Evolutionary conservation across 371 early-diverging fungal genomes (phyloP).

Genomic region (Apophysomyces ossiformis): DNA sequence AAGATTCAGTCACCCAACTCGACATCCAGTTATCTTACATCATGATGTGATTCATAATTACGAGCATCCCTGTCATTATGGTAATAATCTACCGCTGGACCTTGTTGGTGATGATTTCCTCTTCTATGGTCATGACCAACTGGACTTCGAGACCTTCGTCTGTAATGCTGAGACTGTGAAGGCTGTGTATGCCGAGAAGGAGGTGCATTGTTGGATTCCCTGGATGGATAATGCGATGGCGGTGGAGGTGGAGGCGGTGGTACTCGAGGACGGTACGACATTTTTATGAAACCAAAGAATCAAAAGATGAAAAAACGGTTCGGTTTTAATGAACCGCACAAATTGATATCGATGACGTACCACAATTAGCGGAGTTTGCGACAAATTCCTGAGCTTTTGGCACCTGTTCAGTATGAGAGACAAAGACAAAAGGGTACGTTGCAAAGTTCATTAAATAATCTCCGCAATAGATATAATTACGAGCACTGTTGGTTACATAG

Average conservation of each 20-base stretch:
- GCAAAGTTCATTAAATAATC: too few relatives aligned
- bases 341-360: too few relatives aligned
- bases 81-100: background rate
- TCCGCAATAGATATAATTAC: too few relatives aligned
- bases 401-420: too few relatives aligned
- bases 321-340: too few relatives aligned
- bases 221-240: background rate
- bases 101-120: background rate
- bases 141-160: conserved; percentile 7
- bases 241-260: conserved; percentile 8
- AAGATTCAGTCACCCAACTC: background rate
- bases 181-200: conserved; percentile 1
- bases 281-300: background rate
- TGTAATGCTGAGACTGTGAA: background rate
- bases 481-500: too few relatives aligned
- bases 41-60: conserved; percentile 2
- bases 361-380: too few relatives aligned
- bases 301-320: too few relatives aligned
- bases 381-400: too few relatives aligned
- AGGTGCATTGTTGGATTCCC: background rate
- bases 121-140: conserved; percentile 6
- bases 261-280: conserved; percentile 10
- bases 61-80: conserved; percentile 5
- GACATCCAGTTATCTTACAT: background rate
- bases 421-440: too few relatives aligned